A percentile compares a stretch with the other conserved stretches of the same genome.
phyloP scores from a whole-genome alignment of 495 filamentous ascomycete species.

The Amniculicola lignicola region DNA sequence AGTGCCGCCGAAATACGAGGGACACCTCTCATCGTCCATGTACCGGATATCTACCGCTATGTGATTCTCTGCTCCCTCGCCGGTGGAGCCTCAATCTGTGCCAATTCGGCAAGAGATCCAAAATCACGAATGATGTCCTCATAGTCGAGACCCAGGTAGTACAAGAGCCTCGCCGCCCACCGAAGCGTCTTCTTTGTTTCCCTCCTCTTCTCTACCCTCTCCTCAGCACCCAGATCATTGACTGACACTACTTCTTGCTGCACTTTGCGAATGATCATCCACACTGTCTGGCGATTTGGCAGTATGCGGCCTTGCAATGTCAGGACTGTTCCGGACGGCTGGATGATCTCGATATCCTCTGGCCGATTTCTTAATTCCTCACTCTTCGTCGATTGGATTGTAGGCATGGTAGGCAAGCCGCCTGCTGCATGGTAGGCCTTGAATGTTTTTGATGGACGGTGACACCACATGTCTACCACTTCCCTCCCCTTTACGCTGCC shows the following conservation, averaged over 20 bases:
- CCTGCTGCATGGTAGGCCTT: slow-evolving; percentile 26
- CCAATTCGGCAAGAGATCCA: slow-evolving; percentile 20
- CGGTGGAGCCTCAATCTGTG: slow-evolving; percentile 22
- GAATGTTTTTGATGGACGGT: slow-evolving; percentile 12
- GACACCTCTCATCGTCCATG: too few species aligned
- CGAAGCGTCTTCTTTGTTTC: slow-evolving; percentile 18
- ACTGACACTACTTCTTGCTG: slow-evolving; percentile 1
- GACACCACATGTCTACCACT: slow-evolving; percentile 30
- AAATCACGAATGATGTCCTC: slow-evolving; percentile 28
- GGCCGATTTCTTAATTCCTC: slow-evolving; percentile 25
- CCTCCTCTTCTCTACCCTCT: background rate
- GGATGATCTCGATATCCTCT: slow-evolving; percentile 22
- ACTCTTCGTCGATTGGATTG: slow-evolving; percentile 13
- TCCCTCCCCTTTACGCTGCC: slow-evolving; percentile 23
- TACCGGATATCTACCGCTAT: too few species aligned
- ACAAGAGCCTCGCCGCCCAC: slow-evolving; percentile 25
- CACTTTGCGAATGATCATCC: slow-evolving; percentile 22
- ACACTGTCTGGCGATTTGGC: slow-evolving; percentile 25
- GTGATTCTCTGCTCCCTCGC: too few species aligned
- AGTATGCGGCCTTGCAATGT: slow-evolving; percentile 20
- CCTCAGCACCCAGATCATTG: slow-evolving; percentile 1
- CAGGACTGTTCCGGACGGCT: slow-evolving; percentile 9
- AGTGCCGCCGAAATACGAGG: too few species aligned
- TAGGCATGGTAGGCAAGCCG: slow-evolving; percentile 27
- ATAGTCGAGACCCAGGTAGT: slow-evolving; percentile 28